Evolutionary conservation across 768 basidiomycete genomes (phyloP), one percentile per base, ranked within the genome.

Genomic region (Rhodotorula graminis): DNA sequence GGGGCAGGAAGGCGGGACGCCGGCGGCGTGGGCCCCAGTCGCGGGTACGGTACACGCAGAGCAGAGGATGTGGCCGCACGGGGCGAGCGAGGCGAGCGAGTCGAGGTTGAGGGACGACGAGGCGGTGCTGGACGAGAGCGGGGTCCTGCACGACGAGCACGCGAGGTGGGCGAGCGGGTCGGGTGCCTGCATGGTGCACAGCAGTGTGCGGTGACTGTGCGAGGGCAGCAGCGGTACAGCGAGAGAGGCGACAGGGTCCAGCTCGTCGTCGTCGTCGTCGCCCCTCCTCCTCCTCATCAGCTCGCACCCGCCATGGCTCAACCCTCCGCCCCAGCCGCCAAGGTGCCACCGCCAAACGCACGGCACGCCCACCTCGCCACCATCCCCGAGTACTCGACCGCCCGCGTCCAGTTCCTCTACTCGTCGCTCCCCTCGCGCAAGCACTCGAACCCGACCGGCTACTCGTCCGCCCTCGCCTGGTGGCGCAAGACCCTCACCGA

Each of bases 381-480:
- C 2, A 55, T 73, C 21, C 64, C 72, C 16, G 72, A 73, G 61
- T 69, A 65, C 60, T 58, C 59, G 55, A 63, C 64, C 9, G 21
- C 57, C 1, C 37, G 44, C 25, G 21, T 63, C 29, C 67, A 75
- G 58, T 75, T 75, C 58, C 63, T 61, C 57, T 75, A 75, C 58
- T 75, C 74, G 15, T 69, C 67, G n/a, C 64, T 75, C 37, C 64
- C 74, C 0, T 50, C 64, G 1, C 68, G 67, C 65, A 72, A 72
- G 58, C 63, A 57, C 29, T 64, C 71, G 21, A 75, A 75, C 62
- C 74, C 74, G 50, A 72, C 74, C 19, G 74, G 74, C 25, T 75
- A 72, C 74, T 53, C 70, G 10, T 40, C 61, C 21, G 74, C 74
- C 10, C 25, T 75, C 65, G 31, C 37, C 29, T 75, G 74, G 74